Base-by-base conservation (phyloP, 2,329 filamentous ascomycete genomes). In the Colletotrichum liriopes region DNA sequence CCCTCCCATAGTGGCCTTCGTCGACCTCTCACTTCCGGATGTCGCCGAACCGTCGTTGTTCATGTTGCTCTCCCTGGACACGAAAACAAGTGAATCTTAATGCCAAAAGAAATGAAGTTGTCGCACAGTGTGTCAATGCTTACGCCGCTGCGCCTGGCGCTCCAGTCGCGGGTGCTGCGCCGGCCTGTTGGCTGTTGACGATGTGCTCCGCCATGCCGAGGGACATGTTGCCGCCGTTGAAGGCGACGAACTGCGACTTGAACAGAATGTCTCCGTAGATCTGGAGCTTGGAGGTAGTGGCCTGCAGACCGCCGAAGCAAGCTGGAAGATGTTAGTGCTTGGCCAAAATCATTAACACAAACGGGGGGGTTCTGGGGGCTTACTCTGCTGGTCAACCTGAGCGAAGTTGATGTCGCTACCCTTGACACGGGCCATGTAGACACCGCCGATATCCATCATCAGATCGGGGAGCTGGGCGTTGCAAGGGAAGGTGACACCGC, bases 271-370 rank as follows among this genome's bases (percentile, higher is more conserved):
- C 88, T 23, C 89, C 89, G 77, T 88, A 90, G 78, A 94, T 91
- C 80, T 91, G 89, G 47, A 92, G 80, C 37, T 83, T 81, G 18
- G 83, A 82, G 1, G 86, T 84, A 58, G 88, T 89, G 41, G 87
- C 85, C 82, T 94, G 92, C 23, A 94, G 82, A 75, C 91, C 92
- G 72, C 91, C 92, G 75, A 92, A 93, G 84, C 92, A 94, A 67
- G 84, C 86, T 88, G 67, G 37, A 59, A 1, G 29, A 4, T 32
- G 41, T 73, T 62, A 71, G 60, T 43, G 7, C 16, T 37, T 26
- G 2, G 51, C 1, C 37, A 45, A 18, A 32, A 37, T 26, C 9
- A 52, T 20, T 9, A 3, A 20, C 14, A 11, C 5, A 20, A 32
- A 49, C 5, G 5, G 3, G 47, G 3, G 3, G 18, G 29, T 32